phyloP scores from a whole-genome alignment of 345 rosid genomes.

The Dipteronia sinensis region DNA sequence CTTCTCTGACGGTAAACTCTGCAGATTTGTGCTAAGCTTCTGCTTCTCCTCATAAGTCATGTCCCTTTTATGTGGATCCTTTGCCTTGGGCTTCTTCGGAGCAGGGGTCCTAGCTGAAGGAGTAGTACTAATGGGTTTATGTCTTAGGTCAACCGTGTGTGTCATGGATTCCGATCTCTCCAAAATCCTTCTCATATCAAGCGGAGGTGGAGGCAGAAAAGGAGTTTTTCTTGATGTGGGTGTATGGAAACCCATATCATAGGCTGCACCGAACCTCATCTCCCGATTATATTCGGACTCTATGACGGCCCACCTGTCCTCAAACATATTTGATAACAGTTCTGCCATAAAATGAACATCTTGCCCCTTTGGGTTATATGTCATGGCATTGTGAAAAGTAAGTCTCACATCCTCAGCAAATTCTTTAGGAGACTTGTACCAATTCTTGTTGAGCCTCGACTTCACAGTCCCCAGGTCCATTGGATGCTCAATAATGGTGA shows the following conservation, averaged over 20 bases:
- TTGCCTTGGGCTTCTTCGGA: slow-evolving; percentile 94
- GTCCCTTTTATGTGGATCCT: slow-evolving; percentile 91
- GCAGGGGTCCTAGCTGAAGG: slow-evolving; percentile 87
- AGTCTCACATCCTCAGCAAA: slow-evolving; percentile 99
- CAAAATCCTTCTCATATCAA: slow-evolving; percentile 74
- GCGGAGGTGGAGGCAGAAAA: slow-evolving; percentile 59
- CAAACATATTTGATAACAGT: slow-evolving; percentile 66
- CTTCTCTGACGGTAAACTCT: slow-evolving; percentile 89
- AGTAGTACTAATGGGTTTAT: slow-evolving; percentile 57
- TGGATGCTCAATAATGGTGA: slow-evolving; percentile 74
- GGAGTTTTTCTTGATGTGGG: slow-evolving; percentile 66
- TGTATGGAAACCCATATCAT: slow-evolving; percentile 58
- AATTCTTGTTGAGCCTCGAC: slow-evolving; percentile 61
- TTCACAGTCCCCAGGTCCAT: slow-evolving; percentile 98
- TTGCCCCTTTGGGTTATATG: slow-evolving; percentile 93
- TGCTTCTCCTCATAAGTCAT: slow-evolving; percentile 99
- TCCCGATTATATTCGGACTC: slow-evolving; percentile 81
- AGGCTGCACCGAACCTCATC: slow-evolving; percentile 53
- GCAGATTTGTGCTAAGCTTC: slow-evolving; percentile 89
- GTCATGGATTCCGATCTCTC: slow-evolving; percentile 78
- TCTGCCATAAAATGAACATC: slow-evolving; percentile 96
- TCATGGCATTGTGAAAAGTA: slow-evolving; percentile 94
- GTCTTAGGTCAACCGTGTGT: slow-evolving; percentile 46
- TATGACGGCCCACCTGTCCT: slow-evolving; percentile 82
- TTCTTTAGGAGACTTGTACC: slow-evolving; percentile 89